phyloP scores from a whole-genome alignment of 768 basidiomycete species.

The Tricholoma terreum region DNA sequence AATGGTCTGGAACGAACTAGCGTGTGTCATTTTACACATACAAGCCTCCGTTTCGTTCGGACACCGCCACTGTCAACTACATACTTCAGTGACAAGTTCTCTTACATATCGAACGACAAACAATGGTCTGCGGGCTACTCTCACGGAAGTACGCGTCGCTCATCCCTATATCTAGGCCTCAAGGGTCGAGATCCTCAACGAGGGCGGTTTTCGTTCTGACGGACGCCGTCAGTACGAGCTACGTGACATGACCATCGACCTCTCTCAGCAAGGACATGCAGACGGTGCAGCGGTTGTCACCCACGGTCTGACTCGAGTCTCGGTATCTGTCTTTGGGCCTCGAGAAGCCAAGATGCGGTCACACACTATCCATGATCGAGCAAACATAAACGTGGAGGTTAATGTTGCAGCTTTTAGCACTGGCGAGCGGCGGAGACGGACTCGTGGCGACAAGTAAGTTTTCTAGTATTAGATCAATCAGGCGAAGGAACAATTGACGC shows the following conservation, averaged over 20 bases:
- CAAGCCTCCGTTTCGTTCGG: too few species aligned
- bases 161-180: conserved; percentile 33
- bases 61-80: too few species aligned
- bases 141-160: background rate
- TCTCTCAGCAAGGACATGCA: conserved; percentile 69
- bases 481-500: background rate
- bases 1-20: background rate
- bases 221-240: conserved; percentile 91
- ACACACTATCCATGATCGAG: conserved; percentile 82
- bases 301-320: conserved; percentile 89
- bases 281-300: conserved; percentile 84
- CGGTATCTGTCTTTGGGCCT: conserved; percentile 89
- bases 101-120: background rate
- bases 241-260: conserved; percentile 74
- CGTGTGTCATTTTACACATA: too few species aligned
- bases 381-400: conserved; percentile 87
- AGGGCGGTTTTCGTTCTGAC: conserved; percentile 87
- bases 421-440: conserved; percentile 71
- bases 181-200: conserved; percentile 74
- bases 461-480: conserved; percentile 1
- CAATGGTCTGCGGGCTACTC: conserved; percentile 6
- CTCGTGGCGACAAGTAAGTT: conserved; percentile 84
- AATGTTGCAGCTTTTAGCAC: conserved; percentile 85
- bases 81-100: too few species aligned
- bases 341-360: conserved; percentile 82